Evolutionary conservation across 371 early-diverging fungal genomes (phyloP).

Genomic region (Actinomucor elegans): DNA sequence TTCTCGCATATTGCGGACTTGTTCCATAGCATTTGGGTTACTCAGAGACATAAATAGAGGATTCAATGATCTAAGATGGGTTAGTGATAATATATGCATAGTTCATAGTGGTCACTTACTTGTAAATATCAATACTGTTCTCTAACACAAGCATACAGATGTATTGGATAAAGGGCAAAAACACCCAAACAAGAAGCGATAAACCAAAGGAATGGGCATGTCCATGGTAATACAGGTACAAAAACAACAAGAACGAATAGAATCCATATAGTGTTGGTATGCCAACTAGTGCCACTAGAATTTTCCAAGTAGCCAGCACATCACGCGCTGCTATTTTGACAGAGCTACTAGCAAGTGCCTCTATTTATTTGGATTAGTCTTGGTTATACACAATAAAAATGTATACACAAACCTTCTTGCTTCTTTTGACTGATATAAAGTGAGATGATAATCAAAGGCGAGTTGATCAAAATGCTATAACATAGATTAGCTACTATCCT

Average conservation of each 20-base stretch:
- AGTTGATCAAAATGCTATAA: slow-evolving; percentile 56
- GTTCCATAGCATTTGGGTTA: slow-evolving; percentile 20
- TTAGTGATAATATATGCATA: too few species aligned
- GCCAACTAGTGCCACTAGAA: slow-evolving; percentile 62
- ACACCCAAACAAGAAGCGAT: slow-evolving; percentile 27
- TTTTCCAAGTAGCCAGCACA: slow-evolving; percentile 89
- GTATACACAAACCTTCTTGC: slow-evolving; percentile 38
- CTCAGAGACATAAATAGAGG: slow-evolving; percentile 24
- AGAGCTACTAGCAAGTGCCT: slow-evolving; percentile 75
- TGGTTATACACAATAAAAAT: neutral
- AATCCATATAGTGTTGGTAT: slow-evolving; percentile 63
- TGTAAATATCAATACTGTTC: slow-evolving; percentile 62
- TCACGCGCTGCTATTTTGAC: slow-evolving; percentile 87
- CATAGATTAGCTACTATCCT: too few species aligned
- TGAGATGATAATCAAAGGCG: slow-evolving; percentile 62
- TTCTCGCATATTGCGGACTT: slow-evolving; percentile 23
- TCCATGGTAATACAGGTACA: slow-evolving; percentile 13
- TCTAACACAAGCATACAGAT: slow-evolving; percentile 57
- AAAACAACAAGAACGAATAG: slow-evolving; percentile 46
- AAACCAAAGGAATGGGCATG: slow-evolving; percentile 14
- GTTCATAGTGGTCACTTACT: too few species aligned
- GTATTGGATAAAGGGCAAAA: slow-evolving; percentile 56
- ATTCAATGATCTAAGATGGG: slow-evolving; percentile 22
- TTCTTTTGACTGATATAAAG: slow-evolving; percentile 59
- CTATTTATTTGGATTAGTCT: slow-evolving; percentile 31